These are phyloP conservation scores for Wickerhamomyces ciferrii DNA, from an alignment of 805 yeast species.

Conservation along the genomic window DNA sequence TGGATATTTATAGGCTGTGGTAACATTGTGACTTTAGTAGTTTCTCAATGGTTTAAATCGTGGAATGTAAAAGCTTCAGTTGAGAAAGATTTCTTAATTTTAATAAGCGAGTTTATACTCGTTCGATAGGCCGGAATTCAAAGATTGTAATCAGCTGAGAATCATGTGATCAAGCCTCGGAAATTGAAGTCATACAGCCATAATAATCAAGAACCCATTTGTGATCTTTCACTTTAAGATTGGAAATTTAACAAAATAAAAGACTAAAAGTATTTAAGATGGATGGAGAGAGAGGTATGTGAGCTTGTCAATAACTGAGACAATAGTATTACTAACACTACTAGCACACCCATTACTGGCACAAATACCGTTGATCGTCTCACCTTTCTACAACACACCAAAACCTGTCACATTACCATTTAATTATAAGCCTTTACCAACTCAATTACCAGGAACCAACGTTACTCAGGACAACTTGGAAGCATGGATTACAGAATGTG, in stretches of 20 bases:
- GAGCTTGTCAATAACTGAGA: not conserved
- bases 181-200: not conserved
- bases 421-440: conserved; percentile 36
- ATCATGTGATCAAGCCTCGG: not conserved
- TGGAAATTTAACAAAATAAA: no score
- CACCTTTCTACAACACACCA: conserved; percentile 49
- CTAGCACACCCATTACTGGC: conserved; percentile 42
- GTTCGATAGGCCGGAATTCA: not conserved
- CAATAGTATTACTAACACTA: not conserved
- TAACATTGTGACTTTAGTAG: conserved; percentile 20
- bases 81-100: not conserved
- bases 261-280: not conserved
- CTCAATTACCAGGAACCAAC: conserved; percentile 26
- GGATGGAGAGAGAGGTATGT: not conserved
- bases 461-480: conserved; percentile 23
- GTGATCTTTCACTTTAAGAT: not conserved
- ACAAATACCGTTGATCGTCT: conserved; percentile 50
- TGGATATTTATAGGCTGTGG: conserved; percentile 70
- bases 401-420: conserved; percentile 48
- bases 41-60: not conserved
- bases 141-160: not conserved
- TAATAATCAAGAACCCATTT: not conserved
- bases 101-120: not conserved
- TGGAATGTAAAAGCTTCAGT: not conserved
- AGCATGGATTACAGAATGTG: conserved; percentile 27